Percentiles rank a stretch among this genome's conserved stretches.
Conservation (phyloP, 306 rosid genomes). For the Medicago arabica region DNA sequence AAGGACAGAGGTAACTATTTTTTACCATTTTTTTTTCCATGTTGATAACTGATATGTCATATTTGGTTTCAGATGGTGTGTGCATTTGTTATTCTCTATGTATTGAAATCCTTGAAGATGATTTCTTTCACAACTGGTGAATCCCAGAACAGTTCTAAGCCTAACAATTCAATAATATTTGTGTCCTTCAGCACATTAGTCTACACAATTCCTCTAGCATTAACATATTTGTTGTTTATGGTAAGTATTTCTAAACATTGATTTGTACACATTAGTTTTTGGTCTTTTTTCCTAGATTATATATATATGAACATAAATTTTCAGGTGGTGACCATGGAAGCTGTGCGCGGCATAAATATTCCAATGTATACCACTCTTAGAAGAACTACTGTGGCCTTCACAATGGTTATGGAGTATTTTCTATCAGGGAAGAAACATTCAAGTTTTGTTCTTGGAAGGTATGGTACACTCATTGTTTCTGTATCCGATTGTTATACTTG, state of each 20-base stretch:
- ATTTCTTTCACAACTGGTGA: conserved; percentile 65
- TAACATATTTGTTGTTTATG: conserved; percentile 67
- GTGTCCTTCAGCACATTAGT: conserved; percentile 55
- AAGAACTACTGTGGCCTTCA: conserved; percentile 70
- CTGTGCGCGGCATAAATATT: conserved; percentile 71
- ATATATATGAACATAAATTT: conserved; percentile 1
- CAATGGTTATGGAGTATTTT: conserved; percentile 71
- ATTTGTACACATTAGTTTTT: not conserved
- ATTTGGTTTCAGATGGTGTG: conserved; percentile 55
- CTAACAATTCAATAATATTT: conserved; percentile 49
- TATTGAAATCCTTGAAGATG: conserved; percentile 54
- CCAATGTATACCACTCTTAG: conserved; percentile 85
- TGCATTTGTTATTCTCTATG: conserved; percentile 60
- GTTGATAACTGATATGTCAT: not conserved
- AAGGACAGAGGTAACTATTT: too few relatives aligned
- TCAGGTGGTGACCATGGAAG: conserved; percentile 74
- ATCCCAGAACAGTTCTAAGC: conserved; percentile 39
- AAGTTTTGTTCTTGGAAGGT: conserved; percentile 64
- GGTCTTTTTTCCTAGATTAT: not conserved
- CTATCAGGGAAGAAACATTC: conserved; percentile 63
- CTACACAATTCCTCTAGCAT: conserved; percentile 68
- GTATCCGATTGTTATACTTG: not conserved
- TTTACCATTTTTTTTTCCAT: too few relatives aligned
- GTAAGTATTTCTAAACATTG: conserved; percentile 45
- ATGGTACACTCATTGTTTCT: conserved; percentile 27